Base-by-base conservation (phyloP, 2,329 filamentous ascomycete genomes). In the Karstenula rhodostoma region DNA sequence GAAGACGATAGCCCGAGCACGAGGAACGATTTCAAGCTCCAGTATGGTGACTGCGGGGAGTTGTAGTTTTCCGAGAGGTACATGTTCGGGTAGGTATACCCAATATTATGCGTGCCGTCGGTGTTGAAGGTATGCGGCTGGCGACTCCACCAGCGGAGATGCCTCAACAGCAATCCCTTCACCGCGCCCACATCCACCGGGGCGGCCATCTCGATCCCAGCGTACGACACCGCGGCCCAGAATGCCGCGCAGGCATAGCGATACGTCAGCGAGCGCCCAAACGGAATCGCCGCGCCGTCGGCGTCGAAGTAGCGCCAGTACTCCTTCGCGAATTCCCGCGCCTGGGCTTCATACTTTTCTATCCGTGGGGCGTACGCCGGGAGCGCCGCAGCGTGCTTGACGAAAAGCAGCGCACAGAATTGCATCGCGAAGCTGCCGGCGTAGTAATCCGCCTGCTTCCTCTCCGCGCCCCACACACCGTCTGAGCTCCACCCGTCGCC, bases 21-120 rank as follows among this genome's bases (percentile, higher is more conserved):
- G 0, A 83, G 70, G 0, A 85, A 73, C 0, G 78, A 76, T 57
- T 85, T 85, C 3, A 85, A 67, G 22, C 76, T 79, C 83, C 83
- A 85, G 63, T 84, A 85, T 0, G 78, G 73, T 0, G 82, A 84
- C 62, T 85, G 83, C 0, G 83, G 83, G 0, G 83, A 85, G 65
- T 85, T 85, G 63, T 85, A 85, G 59, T 84, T 79, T 63, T 85
- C 84, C 7, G 73, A 71, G 73, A 85, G 76, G 61, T 80, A 84
- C 81, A 84, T 83, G 60, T 85, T 85, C n/a, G 75, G 71, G 46
- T 76, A 78, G 6, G 69, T 63, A 56, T 72, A 80, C 1, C 75
- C 82, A 23, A 84, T 82, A 7, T 77, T 83, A 12, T 82, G 53
- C 0, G 81, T 83, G 0, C 82, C 82, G 58, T 84, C 82, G 0